Evolutionary conservation across 768 basidiomycete species (phyloP).

Genomic region (Paxillus involutus): DNA sequence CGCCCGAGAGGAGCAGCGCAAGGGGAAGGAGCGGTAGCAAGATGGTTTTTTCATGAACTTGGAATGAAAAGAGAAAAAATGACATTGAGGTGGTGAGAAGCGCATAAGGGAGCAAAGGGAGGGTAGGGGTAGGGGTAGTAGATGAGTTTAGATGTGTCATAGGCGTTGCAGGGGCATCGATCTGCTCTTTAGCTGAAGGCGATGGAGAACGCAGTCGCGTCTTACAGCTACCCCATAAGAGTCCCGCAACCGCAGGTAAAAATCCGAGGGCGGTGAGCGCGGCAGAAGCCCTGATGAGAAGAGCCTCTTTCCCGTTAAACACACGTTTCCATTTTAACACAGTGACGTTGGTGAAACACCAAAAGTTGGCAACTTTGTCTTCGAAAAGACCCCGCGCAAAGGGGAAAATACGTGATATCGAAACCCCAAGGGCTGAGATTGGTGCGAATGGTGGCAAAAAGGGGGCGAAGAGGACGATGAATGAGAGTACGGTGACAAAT

Average conservation of each 20-base stretch:
- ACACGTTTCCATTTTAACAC: constrained; percentile 76
- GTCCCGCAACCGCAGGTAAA: constrained; percentile 53
- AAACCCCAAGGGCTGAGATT: constrained; percentile 49
- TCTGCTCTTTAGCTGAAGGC: background rate
- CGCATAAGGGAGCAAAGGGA: constrained; percentile 76
- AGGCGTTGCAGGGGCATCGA: background rate
- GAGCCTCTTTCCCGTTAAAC: constrained; percentile 38
- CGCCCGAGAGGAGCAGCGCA: constrained; percentile 67
- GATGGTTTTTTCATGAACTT: constrained; percentile 95
- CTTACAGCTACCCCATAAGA: constrained; percentile 39
- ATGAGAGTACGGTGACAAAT: constrained; percentile 57
- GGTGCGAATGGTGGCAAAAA: constrained; percentile 73
- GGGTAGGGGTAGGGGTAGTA: constrained; percentile 45
- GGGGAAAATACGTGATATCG: constrained; percentile 84
- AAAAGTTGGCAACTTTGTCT: constrained; percentile 97
- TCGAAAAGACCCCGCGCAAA: constrained; percentile 90
- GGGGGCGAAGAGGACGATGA: constrained; percentile 72
- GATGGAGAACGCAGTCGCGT: constrained; percentile 14
- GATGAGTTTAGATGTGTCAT: background rate
- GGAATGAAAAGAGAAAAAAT: constrained; percentile 96
- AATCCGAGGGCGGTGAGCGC: constrained; percentile 71
- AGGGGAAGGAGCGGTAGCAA: constrained; percentile 83
- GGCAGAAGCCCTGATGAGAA: constrained; percentile 67
- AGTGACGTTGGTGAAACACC: constrained; percentile 87
- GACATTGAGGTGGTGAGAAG: constrained; percentile 82